Evolutionary conservation across 768 basidiomycete genomes (phyloP), one percentile per base, ranked within the genome.

Genomic region (Pulveroboletus ravenelii): DNA sequence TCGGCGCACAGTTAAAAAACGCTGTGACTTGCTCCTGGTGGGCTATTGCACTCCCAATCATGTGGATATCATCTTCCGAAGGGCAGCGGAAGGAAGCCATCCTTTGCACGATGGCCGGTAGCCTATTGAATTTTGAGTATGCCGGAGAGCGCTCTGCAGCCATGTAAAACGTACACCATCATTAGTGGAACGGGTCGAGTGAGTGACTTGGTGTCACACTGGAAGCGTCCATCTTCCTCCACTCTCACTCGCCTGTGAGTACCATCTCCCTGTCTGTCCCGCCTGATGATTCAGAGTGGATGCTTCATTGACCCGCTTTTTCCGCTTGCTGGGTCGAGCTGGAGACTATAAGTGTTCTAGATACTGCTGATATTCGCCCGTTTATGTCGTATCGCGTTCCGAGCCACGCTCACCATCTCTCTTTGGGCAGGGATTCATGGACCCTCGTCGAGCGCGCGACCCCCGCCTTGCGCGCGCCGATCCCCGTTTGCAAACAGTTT

Each of bases 271-370:
- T 31, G 44, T 32, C 35, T 1, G 36, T 53, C 32, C 32, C 18
- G 59, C 30, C 66, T 67, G 89, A 92, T 91, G 87, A 92, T 80
- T 87, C 84, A 87, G 89, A 92, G 89, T 92, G 89, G 89, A 89
- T 83, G 73, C 89, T 85, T 71, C 67, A 86, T 79, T 73, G 77
- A 90, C 80, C 86, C 76, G 70, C 68, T 57, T 66, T 61, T 14
- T 47, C 39, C 47, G 53, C 54, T 57, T 55, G 74, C 67, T 70
- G 85, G 86, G 84, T 87, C 72, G 78, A 78, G 55, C 64, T 78
- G 88, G 75, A 79, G 89, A 91, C 87, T 72, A 64, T 62, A 74
- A 73, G 81, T 78, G 87, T 89, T 89, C 88, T 77, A 83, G 89
- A 92, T 93, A 93, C 89, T 93, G 81, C 89, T 93, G 89, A 92